Evolutionary conservation across 2,329 filamentous ascomycete species (phyloP).

Genomic region (Trichophyton benhamiae): DNA sequence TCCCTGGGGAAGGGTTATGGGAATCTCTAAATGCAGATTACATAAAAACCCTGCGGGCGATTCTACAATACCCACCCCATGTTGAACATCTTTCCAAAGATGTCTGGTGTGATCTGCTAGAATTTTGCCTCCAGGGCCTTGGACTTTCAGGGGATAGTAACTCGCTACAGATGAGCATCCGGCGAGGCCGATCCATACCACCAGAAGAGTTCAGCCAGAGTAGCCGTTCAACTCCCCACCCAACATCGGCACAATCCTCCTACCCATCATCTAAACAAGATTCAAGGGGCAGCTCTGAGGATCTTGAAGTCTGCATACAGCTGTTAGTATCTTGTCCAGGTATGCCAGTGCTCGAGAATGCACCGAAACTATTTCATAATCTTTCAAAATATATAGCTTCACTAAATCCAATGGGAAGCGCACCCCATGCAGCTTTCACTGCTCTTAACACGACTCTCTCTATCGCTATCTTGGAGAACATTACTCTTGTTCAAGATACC

Average conservation of each 20-base stretch:
- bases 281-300: constrained; percentile 31
- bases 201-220: constrained; percentile 21
- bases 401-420: constrained; percentile 46
- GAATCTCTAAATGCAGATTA: constrained; percentile 64
- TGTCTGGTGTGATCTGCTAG: constrained; percentile 56
- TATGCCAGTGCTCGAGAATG: constrained; percentile 50
- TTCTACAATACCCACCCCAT: constrained; percentile 63
- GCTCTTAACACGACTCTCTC: constrained; percentile 60
- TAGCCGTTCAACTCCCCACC: constrained; percentile 22
- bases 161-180: constrained; percentile 21
- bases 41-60: constrained; percentile 56
- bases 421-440: constrained; percentile 62
- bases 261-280: constrained; percentile 11
- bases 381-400: constrained; percentile 51
- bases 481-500: constrained; percentile 48
- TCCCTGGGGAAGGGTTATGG: constrained; percentile 50
- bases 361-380: constrained; percentile 43
- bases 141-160: constrained; percentile 18
- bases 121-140: constrained; percentile 58
- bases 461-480: constrained; percentile 55
- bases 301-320: constrained; percentile 54
- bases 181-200: constrained; percentile 18
- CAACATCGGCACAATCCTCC: constrained; percentile 16
- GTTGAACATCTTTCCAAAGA: constrained; percentile 62
- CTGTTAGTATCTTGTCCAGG: constrained; percentile 53